Conservation (phyloP, 768 basidiomycete species). For the Mycena epipterygia region DNA sequence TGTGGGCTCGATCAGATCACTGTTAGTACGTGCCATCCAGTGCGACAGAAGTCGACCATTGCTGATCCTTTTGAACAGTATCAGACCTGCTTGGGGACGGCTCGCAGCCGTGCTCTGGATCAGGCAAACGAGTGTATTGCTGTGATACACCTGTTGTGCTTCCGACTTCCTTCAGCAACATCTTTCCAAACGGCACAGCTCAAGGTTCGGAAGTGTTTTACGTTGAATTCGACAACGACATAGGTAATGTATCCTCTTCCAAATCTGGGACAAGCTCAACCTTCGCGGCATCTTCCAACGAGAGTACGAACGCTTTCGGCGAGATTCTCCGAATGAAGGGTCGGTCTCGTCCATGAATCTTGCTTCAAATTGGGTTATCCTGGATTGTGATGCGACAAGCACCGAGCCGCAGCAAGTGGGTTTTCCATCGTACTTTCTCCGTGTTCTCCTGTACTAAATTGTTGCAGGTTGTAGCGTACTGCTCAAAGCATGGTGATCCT, state of each 20-base stretch:
- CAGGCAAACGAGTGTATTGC: neutral
- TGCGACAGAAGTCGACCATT: too few relatives aligned
- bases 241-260: too few relatives aligned
- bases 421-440: neutral
- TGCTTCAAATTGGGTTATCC: constrained; percentile 41
- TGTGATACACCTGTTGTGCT: neutral
- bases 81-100: too few relatives aligned
- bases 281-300: neutral
- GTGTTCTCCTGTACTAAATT: neutral
- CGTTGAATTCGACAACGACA: too few relatives aligned
- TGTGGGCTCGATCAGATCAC: too few relatives aligned
- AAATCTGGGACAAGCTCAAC: too few relatives aligned
- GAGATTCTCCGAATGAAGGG: constrained; percentile 39
- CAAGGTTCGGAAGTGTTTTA: too few relatives aligned
- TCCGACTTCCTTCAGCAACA: too few relatives aligned
- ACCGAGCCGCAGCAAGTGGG: constrained; percentile 37
- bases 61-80: too few relatives aligned
- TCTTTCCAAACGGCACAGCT: too few relatives aligned
- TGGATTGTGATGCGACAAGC: constrained; percentile 35
- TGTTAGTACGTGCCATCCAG: too few relatives aligned
- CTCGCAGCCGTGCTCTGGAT: neutral
- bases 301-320: constrained; percentile 17
- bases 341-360: constrained; percentile 40
- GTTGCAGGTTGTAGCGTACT: constrained; percentile 40
- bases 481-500: constrained; percentile 30